Base-by-base conservation (phyloP, 2,329 filamentous ascomycete species). In the Periglandula ipomoeae region DNA sequence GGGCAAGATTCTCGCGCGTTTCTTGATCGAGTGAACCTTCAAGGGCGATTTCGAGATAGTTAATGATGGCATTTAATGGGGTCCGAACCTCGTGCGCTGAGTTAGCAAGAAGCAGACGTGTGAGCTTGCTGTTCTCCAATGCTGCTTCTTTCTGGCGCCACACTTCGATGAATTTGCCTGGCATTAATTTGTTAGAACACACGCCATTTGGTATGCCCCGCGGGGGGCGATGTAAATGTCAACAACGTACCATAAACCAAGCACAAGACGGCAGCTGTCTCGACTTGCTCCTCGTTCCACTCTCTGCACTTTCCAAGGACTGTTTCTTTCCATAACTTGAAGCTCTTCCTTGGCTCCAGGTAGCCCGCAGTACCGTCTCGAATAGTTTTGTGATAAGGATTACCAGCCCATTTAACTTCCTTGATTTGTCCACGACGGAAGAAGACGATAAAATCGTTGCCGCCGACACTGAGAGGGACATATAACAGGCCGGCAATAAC, bases 1-100 rank as follows among this genome's bases (percentile, higher is more conserved):
- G 85, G 1, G 85, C 77, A 5, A 95, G 70, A 52, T 93, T 94
- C 5, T 95, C 89, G 19, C 90, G 75, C 0, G 87, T 95, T 60
- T 95, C 89, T 15, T 79, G 71, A 54, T 95, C 89, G 3, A 95
- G 70, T 0, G 74, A 70, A 0, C 89, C 88, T 66, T 95, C 89
- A 1, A 95, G 69, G 0, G 89, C 89, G 54, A 95, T 95, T 57
- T 95, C 89, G 1, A 95, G 76, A 56, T 94, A 95, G 58, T 95
- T 95, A 65, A 95, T 94, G 59, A 95, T 95, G 15, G 89, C 89
- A 59, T 95, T 95, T 2, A 95, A 69, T 0, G 89, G 89, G 0
- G 89, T 95, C 44, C 90, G 83, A 8, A 95, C 88, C 69, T 95
- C 89, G 55, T 95, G 90, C 0, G 89, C 89, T 0, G 89, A 94